A percentile compares a stretch with the other conserved stretches of the same genome.
Conservation (phyloP, 2,329 filamentous ascomycete genomes). For the Thermoascus crustaceus region DNA sequence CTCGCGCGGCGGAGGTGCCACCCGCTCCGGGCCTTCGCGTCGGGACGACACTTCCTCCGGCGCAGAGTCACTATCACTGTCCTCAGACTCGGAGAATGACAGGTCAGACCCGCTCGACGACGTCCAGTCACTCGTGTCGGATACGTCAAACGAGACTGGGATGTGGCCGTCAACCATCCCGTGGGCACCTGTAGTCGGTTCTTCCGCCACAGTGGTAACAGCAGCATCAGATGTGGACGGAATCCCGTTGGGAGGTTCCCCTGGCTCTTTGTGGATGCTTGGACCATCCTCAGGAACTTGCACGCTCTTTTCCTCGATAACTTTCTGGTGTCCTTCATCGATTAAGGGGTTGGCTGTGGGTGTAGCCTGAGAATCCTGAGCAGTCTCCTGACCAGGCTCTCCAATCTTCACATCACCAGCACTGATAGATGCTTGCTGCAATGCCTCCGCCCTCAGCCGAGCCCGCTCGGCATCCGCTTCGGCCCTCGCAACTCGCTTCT, state of each 20-base stretch:
- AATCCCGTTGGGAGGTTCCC: background rate
- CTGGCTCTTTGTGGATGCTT: too few species aligned
- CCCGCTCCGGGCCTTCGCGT: conserved; percentile 31
- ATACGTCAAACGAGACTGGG: conserved; percentile 12
- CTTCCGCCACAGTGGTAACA: background rate
- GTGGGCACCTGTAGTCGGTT: background rate
- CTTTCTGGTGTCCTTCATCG: too few species aligned
- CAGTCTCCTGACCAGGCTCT: background rate
- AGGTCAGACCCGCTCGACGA: conserved; percentile 30
- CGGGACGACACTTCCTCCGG: conserved; percentile 37
- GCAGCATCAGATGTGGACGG: background rate
- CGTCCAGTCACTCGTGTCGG: conserved; percentile 28
- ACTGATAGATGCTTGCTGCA: conserved; percentile 15
- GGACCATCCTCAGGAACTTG: too few species aligned
- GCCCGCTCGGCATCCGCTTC: conserved; percentile 36
- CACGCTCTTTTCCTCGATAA: too few species aligned
- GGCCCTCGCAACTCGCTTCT: conserved; percentile 41
- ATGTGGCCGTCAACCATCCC: conserved; percentile 5
- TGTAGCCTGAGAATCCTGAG: conserved; percentile 1
- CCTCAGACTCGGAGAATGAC: conserved; percentile 13
- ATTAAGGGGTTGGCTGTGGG: too few species aligned
- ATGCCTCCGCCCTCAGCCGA: conserved; percentile 25
- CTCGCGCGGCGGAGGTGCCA: conserved; percentile 31
- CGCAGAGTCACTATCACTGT: conserved; percentile 23
- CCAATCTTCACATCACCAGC: conserved; percentile 3